Base-by-base conservation (phyloP, 352 stramenopile species). In the Aphanomyces invadans region DNA sequence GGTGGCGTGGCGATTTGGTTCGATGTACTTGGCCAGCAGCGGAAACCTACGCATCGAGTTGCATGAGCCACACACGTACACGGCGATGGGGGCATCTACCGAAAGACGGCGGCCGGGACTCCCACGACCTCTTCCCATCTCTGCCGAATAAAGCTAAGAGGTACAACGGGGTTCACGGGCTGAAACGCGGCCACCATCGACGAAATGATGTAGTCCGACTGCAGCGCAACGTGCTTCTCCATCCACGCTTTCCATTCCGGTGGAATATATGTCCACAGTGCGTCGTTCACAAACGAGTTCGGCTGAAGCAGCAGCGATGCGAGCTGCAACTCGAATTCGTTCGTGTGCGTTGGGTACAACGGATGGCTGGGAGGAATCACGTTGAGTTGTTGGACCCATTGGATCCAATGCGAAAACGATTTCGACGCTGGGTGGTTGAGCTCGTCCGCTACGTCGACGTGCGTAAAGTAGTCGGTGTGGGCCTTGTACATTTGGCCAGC, bases 1-100 rank as follows among this genome's bases (percentile, higher is more conserved):
- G 26, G 88, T 96, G 0, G 79, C 81, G 65, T 88, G 88, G 33
- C 89, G 73, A 74, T 97, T 97, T 12, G 62, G 62, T 10, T 69
- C 62, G 21, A 69, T 62, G 49, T 64, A 69, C 19, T 62, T 62
- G 25, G 21, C 15, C 39, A 45, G 31, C 10, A 42, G 31, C 25
- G 31, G 32, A 9, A 25, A n/a, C 21, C 56, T 65, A 65, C 28
- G 28, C 3, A 55, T 17, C 15, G 26, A 17, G 29, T 56, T 17
- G 17, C 15, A 48, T 15, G 15, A 48, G n/a, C 15, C 39, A n/a
- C 21, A n/a, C 17, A 48, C 39, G 39, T 48, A 48, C 39, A n/a
- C 21, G 39, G 9, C 9, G 38, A 9, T 45, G 38, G 38, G 9
- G 38, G 9, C 38, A 45, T 17, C 9, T 63, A 63, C 28, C 36